Evolutionary conservation across 495 filamentous ascomycete species (phyloP).

Genomic region (Penicillium canescens): DNA sequence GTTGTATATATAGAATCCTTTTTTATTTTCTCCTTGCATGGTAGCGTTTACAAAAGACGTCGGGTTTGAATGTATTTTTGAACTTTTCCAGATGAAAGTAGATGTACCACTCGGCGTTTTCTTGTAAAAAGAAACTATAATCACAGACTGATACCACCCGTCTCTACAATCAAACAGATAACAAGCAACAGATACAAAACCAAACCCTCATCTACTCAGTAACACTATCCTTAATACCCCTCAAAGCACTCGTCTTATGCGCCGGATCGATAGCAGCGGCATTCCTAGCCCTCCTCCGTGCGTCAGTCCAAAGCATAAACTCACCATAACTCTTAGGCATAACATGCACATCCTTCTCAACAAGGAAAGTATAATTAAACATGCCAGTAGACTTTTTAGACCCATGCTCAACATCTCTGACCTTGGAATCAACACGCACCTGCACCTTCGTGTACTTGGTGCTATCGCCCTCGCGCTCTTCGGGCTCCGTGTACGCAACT

Average conservation of each 20-base stretch:
- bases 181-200: background rate
- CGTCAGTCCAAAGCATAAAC: constrained; percentile 81
- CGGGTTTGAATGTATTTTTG: background rate
- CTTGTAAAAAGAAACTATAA: too few relatives aligned
- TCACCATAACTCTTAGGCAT: constrained; percentile 75
- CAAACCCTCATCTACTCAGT: constrained; percentile 35
- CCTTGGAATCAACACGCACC: constrained; percentile 73
- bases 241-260: constrained; percentile 39
- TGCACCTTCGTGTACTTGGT: constrained; percentile 67
- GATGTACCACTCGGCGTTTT: background rate
- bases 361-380: constrained; percentile 85
- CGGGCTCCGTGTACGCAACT: constrained; percentile 75
- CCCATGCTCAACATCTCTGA: constrained; percentile 76
- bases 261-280: constrained; percentile 36
- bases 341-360: constrained; percentile 69
- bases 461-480: constrained; percentile 31
- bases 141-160: background rate
- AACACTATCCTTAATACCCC: constrained; percentile 45
- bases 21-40: background rate
- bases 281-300: constrained; percentile 57
- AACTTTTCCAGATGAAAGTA: background rate
- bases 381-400: constrained; percentile 73
- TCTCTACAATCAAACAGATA: background rate
- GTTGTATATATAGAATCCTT: constrained; percentile 9
- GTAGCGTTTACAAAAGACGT: background rate